Evolutionary conservation across 192 early-diverging fungal species (phyloP).

Genomic region (Jimgerdemannia flammicorona): DNA sequence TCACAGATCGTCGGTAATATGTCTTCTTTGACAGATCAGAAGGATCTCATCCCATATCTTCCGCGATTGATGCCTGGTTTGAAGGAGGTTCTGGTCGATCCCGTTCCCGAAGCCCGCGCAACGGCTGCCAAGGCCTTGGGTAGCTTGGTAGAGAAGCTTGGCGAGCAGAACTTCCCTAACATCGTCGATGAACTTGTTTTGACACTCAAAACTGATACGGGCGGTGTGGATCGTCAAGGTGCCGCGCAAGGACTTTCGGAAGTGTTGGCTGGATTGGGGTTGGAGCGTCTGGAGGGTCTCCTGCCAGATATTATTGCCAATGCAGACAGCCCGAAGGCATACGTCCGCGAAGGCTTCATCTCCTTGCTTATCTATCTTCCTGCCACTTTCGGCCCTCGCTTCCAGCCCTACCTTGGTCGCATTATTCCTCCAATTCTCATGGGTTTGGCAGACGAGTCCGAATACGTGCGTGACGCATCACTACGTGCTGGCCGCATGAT

Average conservation of each 20-base stretch:
- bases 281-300: constrained; percentile 79
- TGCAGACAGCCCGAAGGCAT: constrained; percentile 59
- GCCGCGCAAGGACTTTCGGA: constrained; percentile 97
- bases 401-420: constrained; percentile 84
- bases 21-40: constrained; percentile 89
- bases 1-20: constrained; percentile 99
- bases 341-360: constrained; percentile 96
- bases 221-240: constrained; percentile 90
- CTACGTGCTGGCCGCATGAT: constrained; percentile 92
- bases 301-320: constrained; percentile 89
- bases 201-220: constrained; percentile 87
- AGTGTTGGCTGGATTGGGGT: constrained; percentile 84
- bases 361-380: constrained; percentile 94
- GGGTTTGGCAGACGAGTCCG: constrained; percentile 94
- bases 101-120: constrained; percentile 93
- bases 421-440: constrained; percentile 86
- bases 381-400: constrained; percentile 88
- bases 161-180: constrained; percentile 90
- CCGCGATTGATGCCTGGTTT: constrained; percentile 77
- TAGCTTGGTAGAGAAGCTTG: constrained; percentile 85
- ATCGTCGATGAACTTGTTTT: constrained; percentile 82
- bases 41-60: constrained; percentile 92
- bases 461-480: constrained; percentile 89
- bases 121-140: constrained; percentile 93
- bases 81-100: constrained; percentile 90